Percentiles rank a stretch among this genome's conserved stretches.
Conservation (phyloP, 345 rosid species). For the Eucalyptus curtisii region DNA sequence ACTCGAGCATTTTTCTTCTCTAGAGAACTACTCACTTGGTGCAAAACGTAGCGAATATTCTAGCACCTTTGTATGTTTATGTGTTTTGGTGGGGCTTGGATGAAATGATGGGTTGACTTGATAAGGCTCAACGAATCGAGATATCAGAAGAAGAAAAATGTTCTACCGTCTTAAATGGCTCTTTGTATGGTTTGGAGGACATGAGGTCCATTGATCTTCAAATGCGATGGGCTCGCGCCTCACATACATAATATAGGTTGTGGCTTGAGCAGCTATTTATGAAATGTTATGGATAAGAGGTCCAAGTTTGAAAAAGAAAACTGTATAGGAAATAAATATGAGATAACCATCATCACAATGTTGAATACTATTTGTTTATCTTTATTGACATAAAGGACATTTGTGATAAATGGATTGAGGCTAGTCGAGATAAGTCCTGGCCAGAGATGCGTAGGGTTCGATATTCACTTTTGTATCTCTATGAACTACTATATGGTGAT, state of each 20-base stretch:
- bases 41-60: not conserved
- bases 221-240: not conserved
- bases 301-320: not conserved
- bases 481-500: not conserved
- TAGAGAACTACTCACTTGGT: not conserved
- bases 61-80: not conserved
- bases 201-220: not conserved
- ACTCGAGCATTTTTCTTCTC: not conserved
- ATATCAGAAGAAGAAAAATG: rapidly evolving
- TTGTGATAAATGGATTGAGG: not conserved
- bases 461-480: not conserved
- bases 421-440: not conserved
- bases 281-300: not conserved
- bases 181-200: not conserved
- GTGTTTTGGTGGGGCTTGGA: not conserved
- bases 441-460: rapidly evolving
- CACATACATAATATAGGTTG: not conserved
- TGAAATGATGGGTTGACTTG: not conserved
- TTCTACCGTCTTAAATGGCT: not conserved
- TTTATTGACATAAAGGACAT: not conserved
- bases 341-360: not conserved
- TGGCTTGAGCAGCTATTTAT: not conserved
- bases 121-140: not conserved
- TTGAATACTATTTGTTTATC: not conserved
- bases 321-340: not conserved